Evolutionary conservation across 768 basidiomycete genomes (phyloP).

Genomic region (Leucosporidium scottii): DNA sequence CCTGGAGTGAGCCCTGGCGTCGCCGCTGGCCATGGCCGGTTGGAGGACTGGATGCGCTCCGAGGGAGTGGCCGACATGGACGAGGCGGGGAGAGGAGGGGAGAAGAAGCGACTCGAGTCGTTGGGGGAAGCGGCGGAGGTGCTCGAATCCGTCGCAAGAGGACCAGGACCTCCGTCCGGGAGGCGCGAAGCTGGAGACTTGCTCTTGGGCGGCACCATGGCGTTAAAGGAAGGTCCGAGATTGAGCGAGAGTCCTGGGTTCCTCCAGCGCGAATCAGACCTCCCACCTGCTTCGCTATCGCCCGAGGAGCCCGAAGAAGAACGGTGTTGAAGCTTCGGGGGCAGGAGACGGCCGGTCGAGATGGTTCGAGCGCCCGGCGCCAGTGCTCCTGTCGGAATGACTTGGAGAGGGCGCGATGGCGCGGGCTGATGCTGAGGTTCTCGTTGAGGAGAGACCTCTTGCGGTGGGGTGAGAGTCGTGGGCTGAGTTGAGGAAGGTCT

Average conservation of each 20-base stretch:
- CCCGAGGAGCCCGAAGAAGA: constrained; percentile 20
- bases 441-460: no score
- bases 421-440: no score
- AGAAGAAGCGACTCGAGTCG: neutral
- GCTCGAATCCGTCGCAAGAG: neutral
- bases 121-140: neutral
- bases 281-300: constrained; percentile 17
- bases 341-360: neutral
- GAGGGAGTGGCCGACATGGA: neutral
- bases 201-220: constrained; percentile 4
- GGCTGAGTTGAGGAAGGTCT: neutral
- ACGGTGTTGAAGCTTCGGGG: neutral
- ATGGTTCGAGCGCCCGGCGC: constrained; percentile 31
- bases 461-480: no score
- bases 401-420: no score
- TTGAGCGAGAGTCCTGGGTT: constrained; percentile 38
- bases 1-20: constrained; percentile 29
- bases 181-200: neutral
- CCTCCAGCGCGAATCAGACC: constrained; percentile 17
- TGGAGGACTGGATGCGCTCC: neutral
- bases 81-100: constrained; percentile 1
- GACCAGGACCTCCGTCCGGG: no score
- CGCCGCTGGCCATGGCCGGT: neutral
- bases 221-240: constrained; percentile 30
- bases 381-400: constrained; percentile 30